Evolutionary conservation across 768 basidiomycete species (phyloP).

Genomic region (Cubamyces lactineus): DNA sequence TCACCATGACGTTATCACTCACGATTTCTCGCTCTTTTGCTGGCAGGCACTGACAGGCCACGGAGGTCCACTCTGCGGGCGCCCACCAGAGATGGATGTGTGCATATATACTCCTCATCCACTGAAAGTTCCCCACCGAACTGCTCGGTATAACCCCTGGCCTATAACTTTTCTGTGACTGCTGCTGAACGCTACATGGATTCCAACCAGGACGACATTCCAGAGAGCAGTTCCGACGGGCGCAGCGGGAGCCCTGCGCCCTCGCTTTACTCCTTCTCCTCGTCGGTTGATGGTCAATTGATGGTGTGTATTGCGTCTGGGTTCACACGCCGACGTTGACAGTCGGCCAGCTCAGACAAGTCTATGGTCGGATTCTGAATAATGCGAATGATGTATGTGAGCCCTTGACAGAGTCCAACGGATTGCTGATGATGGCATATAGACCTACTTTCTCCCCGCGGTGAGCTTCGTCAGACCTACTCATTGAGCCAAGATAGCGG

Average conservation of each 20-base stretch:
- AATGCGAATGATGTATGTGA: slow-evolving; percentile 36
- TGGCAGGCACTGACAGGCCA: slow-evolving; percentile 10
- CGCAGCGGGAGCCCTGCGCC: slow-evolving; percentile 34
- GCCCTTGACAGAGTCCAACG: background rate
- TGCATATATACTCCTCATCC: slow-evolving; percentile 23
- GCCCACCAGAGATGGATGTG: slow-evolving; percentile 2
- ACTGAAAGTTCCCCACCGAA: slow-evolving; percentile 8
- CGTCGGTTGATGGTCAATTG: slow-evolving; percentile 35
- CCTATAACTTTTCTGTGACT: background rate
- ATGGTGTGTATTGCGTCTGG: slow-evolving; percentile 24
- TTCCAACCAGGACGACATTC: slow-evolving; percentile 12
- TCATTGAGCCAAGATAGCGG: background rate
- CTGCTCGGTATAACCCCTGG: slow-evolving; percentile 12
- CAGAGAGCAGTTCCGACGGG: slow-evolving; percentile 21
- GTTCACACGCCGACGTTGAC: background rate
- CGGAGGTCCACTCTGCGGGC: slow-evolving; percentile 15
- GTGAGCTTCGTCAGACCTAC: slow-evolving; percentile 22
- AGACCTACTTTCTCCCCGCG: slow-evolving; percentile 38
- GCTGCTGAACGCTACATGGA: slow-evolving; percentile 11
- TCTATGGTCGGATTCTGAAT: slow-evolving; percentile 36
- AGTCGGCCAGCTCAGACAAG: slow-evolving; percentile 29
- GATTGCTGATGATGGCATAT: slow-evolving; percentile 12
- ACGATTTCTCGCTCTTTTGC: slow-evolving; percentile 5
- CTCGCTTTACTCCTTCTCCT: slow-evolving; percentile 36
- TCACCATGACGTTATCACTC: slow-evolving; percentile 19